These are phyloP conservation scores for Eutypa lata DNA, from an alignment of 2,329 filamentous ascomycete genomes.

Conservation along the genomic window DNA sequence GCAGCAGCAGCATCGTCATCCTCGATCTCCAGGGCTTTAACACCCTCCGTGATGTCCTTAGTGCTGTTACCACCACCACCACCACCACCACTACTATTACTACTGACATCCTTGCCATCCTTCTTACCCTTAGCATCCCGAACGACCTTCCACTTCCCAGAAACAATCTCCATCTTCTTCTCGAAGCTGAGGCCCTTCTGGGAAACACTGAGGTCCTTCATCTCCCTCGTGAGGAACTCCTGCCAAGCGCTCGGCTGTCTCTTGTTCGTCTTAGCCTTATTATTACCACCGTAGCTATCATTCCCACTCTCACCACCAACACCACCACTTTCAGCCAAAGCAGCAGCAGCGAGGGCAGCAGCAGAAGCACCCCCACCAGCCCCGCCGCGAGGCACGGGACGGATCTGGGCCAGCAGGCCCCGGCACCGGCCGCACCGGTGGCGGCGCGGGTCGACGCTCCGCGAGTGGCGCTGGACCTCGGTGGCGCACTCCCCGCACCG, in stretches of 20 bases:
- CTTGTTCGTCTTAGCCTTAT: constrained; percentile 8
- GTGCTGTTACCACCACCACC: no score
- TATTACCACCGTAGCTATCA: no score
- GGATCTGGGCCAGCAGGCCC: constrained; percentile 68
- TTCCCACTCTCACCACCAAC: no score
- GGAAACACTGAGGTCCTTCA: constrained; percentile 6
- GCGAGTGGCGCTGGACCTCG: constrained; percentile 80
- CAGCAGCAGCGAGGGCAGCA: constrained; percentile 1
- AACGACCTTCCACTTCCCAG: constrained; percentile 53
- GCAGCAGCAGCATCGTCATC: not conserved
- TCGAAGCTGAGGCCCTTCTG: constrained; percentile 46
- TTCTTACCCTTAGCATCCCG: not conserved
- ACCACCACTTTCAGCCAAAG: no score
- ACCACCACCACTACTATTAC: no score
- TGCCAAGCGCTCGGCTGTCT: constrained; percentile 29
- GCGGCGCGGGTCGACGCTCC: constrained; percentile 70
- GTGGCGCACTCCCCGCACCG: constrained; percentile 64
- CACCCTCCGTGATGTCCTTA: constrained; percentile 28
- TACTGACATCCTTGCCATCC: no score
- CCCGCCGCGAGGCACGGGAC: constrained; percentile 64
- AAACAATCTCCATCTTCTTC: constrained; percentile 64
- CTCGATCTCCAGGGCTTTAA: not conserved
- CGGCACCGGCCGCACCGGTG: constrained; percentile 79
- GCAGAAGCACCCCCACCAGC: constrained; percentile 10
- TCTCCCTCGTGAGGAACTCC: constrained; percentile 13